Percentiles rank a stretch among this genome's conserved stretches.
Evolutionary conservation across 192 early-diverging fungal genomes (phyloP).

Genomic region (Coemansia guatemalensis): DNA sequence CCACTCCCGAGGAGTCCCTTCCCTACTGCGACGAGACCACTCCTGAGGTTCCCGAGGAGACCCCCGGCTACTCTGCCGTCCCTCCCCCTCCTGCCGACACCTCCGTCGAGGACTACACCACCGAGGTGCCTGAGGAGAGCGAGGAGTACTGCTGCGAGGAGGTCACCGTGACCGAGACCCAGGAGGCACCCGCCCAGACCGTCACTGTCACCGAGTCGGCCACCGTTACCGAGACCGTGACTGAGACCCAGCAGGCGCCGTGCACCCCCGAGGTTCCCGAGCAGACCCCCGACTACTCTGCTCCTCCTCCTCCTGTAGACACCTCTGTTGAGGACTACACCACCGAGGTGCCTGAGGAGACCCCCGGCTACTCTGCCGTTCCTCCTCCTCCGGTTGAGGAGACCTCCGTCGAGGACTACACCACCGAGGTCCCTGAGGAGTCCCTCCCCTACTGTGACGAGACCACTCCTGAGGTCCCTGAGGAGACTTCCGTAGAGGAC

Average conservation of each 20-base stretch:
- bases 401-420: conserved; percentile 15
- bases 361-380: not conserved
- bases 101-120: conserved; percentile 20
- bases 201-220: not conserved
- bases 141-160: not conserved
- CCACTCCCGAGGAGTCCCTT: conserved; percentile 4
- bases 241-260: too few species aligned
- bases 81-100: not conserved
- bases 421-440: conserved; percentile 13
- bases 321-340: conserved; percentile 1
- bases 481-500: conserved; percentile 7
- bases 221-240: too few species aligned
- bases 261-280: too few species aligned
- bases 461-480: not conserved
- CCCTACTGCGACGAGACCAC: conserved; percentile 3
- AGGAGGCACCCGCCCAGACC: too few species aligned
- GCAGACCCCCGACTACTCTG: too few species aligned
- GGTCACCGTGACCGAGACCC: not conserved
- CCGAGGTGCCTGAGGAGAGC: conserved; percentile 7
- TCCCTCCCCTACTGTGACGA: conserved; percentile 9
- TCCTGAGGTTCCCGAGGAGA: conserved; percentile 6
- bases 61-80: not conserved
- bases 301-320: not conserved
- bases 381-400: not conserved
- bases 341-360: not conserved